Base-by-base conservation (phyloP, 2,329 filamentous ascomycete species). In the Nigrospora sphaerica region DNA sequence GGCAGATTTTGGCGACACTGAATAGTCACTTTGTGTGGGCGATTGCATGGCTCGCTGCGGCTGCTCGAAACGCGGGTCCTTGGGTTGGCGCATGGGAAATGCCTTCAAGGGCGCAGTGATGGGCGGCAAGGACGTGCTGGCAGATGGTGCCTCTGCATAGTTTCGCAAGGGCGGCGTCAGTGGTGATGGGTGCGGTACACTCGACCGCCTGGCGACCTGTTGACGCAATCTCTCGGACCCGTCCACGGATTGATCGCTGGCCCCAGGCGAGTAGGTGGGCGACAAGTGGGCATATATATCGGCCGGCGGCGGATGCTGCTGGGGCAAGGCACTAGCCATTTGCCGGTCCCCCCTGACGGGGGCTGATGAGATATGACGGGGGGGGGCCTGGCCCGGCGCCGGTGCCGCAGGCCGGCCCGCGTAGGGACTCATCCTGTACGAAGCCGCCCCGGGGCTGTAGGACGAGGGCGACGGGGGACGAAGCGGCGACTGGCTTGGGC, bases 1-100 rank as follows among this genome's bases (percentile, higher is more conserved):
- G 41, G 57, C 58, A 18, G 54, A 38, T n/a, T 51, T 55, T 14
- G 59, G 45, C 12, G 55, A 50, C 54, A 53, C 56, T 41, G 49
- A 16, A 18, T 28, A 10, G 23, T 28, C 10, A 9, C 5, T 39
- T 38, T 52, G 53, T 32, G 46, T 54, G 44, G 50, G 51, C 14
- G 54, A 33, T 28, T 49, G 51, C 33, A 48, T 47, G 23, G 49
- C 38, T 45, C 48, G 55, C 12, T 51, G 53, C 33, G 54, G 53
- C 12, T 42, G 47, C 18, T 49, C 53, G 18, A 42, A 48, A 9
- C 23, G 23, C 23, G 23, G 23, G 23, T 28, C 23, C 23, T 28
- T 28, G 23, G 23, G 23, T 5, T 28, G 23, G 23, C 10, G 23
- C 5, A 28, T 10, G 23, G 23, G 23, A 9, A 28, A 28, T 10